Base-by-base conservation (phyloP, 805 yeast genomes). In the Metschnikowia vanudenii region DNA sequence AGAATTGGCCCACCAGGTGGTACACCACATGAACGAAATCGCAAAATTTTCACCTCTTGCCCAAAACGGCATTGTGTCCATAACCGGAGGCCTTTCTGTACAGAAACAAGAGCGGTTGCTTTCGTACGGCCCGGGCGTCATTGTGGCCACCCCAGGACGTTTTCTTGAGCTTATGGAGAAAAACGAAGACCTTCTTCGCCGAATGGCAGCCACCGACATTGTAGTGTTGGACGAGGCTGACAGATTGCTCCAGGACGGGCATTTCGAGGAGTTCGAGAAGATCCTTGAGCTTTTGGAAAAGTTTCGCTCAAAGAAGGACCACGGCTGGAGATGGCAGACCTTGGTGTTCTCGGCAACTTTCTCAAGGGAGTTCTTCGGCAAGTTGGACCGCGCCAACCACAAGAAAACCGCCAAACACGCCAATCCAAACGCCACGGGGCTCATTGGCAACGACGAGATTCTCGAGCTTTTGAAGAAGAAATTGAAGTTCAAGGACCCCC, bases 91-190 rank as follows among this genome's bases (percentile, higher is more conserved):
- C 8, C 75, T 94, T 31, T 85, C 98, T 1, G 85, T 91, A 53
- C 96, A 88, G 61, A 94, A 91, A 60, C 99, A 94, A 69, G 88
- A 87, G 59, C 78, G 99, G 62, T 65, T 87, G 47, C 69, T 94
- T 43, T 71, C 74, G 18, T 82, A 81, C 51, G 82, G 84, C 6
- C 94, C 97, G 1, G 88, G 82, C 11, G 78, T 94, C 16, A 68
- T 94, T 12, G 92, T 94, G 32, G 97, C 97, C 1, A 94, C 99
- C 0, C 98, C 99, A 0, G 99, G 99, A 31, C 80, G 99, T 53
- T 81, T 88, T 62, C 74, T 89, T 41, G 98, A 94, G 62, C 64
- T 86, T n/a, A 52, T 85, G 16, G 88, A 88, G 63, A 84, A 82
- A 52, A 76, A 73, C 37, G 73, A 79, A 47, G 77, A 72, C 32